phyloP scores from a whole-genome alignment of 108 stramenopile species.

The Fragilariopsis cylindrus region DNA sequence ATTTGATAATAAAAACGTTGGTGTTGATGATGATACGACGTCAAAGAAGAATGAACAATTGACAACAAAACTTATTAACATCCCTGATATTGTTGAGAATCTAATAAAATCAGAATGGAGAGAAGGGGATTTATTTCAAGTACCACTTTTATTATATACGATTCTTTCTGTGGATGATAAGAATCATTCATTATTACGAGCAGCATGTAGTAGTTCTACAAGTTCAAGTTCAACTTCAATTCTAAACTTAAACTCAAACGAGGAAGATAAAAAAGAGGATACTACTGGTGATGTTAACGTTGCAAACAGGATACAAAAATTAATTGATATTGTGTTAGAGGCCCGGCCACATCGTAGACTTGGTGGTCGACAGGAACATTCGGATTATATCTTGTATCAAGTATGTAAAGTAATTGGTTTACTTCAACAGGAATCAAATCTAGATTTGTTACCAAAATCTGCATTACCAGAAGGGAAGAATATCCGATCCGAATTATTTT shows the following conservation, averaged over 20 bases:
- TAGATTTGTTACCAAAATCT: constrained; percentile 43
- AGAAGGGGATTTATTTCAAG: constrained; percentile 69
- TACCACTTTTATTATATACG: constrained; percentile 51
- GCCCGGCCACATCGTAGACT: constrained; percentile 47
- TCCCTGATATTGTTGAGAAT: no score
- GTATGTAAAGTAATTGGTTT: constrained; percentile 7
- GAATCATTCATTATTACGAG: neutral
- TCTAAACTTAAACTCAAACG: constrained; percentile 33
- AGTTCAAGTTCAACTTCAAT: neutral
- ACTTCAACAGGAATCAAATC: constrained; percentile 19
- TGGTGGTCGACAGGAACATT: constrained; percentile 40
- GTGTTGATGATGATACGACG: no score
- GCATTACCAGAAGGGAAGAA: constrained; percentile 46
- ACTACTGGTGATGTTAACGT: no score
- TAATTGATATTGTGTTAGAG: constrained; percentile 15
- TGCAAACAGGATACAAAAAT: no score
- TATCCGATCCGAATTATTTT: no score
- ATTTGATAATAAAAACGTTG: no score
- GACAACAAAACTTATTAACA: no score
- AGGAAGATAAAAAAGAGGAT: neutral
- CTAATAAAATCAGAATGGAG: constrained; percentile 30
- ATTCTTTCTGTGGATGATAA: constrained; percentile 47
- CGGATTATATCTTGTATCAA: constrained; percentile 55
- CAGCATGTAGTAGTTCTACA: neutral
- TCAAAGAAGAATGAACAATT: no score